phyloP scores from a whole-genome alignment of 2,329 filamentous ascomycete genomes.

The Coniella vitis region DNA sequence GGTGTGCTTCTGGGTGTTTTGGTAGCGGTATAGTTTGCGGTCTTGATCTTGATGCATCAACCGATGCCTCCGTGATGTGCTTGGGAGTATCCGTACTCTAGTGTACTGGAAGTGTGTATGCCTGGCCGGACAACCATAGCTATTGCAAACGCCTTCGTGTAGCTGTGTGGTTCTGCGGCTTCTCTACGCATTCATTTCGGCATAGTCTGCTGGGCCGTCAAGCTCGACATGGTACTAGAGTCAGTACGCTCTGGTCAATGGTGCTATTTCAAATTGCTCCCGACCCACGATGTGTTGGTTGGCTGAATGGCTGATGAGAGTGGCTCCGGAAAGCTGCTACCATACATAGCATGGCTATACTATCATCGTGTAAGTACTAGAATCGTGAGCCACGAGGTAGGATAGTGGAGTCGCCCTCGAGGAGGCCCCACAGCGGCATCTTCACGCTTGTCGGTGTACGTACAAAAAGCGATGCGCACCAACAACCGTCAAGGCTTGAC shows the following conservation, averaged over 20 bases:
- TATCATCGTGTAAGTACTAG: background rate
- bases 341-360: too few species aligned
- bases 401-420: background rate
- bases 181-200: background rate
- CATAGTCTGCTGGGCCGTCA: too few species aligned
- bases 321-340: background rate
- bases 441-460: background rate
- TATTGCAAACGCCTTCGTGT: too few species aligned
- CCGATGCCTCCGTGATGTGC: background rate
- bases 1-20: background rate
- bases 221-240: too few species aligned
- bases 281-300: background rate
- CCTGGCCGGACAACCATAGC: too few species aligned
- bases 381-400: background rate
- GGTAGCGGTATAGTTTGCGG: constrained; percentile 2
- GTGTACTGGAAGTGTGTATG: too few species aligned
- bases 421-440: background rate
- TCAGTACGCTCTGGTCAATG: too few species aligned
- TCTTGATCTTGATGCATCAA: too few species aligned
- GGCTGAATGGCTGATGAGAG: background rate
- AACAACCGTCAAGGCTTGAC: background rate
- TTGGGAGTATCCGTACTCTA: too few species aligned
- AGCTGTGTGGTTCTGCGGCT: background rate
- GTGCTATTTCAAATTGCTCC: background rate
- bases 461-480: background rate